phyloP scores from a whole-genome alignment of 441 rosid species.

The Erodium texanum region DNA sequence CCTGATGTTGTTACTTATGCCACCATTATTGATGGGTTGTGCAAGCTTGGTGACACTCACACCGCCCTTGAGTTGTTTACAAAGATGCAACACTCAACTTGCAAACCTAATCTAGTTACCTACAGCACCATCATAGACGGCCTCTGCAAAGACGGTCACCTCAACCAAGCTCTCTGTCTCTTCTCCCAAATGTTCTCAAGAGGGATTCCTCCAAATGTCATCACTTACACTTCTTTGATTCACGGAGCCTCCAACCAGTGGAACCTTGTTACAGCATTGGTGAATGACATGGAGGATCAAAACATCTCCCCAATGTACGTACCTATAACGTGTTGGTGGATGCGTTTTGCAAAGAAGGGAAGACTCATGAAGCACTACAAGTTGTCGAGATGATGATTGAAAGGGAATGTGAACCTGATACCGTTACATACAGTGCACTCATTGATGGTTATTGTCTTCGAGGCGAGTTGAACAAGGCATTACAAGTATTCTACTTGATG shows the following conservation, averaged over 20 bases:
- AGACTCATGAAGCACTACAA: slow-evolving; percentile 19
- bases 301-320: background rate
- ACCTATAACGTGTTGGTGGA: slow-evolving; percentile 9
- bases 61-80: too few species aligned
- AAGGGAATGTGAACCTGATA: slow-evolving; percentile 19
- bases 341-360: too few species aligned
- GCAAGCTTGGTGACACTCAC: too few species aligned
- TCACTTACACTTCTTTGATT: background rate
- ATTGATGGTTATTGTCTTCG: background rate
- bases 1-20: too few species aligned
- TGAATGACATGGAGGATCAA: background rate
- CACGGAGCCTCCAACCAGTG: slow-evolving; percentile 21
- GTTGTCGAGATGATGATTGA: slow-evolving; percentile 23
- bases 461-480: background rate
- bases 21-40: too few species aligned
- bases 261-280: slow-evolving; percentile 12
- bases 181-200: slow-evolving; percentile 17
- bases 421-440: slow-evolving; percentile 17
- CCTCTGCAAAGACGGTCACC: slow-evolving; percentile 14
- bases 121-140: slow-evolving; percentile 23
- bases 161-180: slow-evolving; percentile 20
- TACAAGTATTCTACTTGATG: too few species aligned
- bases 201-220: slow-evolving; percentile 19
- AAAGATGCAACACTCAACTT: background rate
- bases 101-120: slow-evolving; percentile 7